Conservation (phyloP, 768 basidiomycete genomes). For the Phylloporus sp. region DNA sequence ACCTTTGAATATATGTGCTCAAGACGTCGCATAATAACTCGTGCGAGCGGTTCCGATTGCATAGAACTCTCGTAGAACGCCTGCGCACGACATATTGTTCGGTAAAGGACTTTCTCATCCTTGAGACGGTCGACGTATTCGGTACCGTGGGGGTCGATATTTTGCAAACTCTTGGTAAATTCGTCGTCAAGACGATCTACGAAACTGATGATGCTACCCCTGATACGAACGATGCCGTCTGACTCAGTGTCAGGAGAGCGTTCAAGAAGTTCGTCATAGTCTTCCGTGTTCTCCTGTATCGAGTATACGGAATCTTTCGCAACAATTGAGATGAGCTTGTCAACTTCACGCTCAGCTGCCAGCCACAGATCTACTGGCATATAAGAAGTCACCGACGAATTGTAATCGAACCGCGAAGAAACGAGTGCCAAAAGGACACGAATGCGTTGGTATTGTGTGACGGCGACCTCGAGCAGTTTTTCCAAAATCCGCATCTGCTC, state of each 20-base stretch:
- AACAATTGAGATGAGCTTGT: conserved; percentile 79
- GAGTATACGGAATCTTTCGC: conserved; percentile 68
- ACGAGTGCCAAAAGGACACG: conserved; percentile 91
- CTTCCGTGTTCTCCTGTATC: conserved; percentile 80
- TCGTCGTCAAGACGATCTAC: conserved; percentile 97
- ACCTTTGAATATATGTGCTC: conserved; percentile 99
- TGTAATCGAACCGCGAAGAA: conserved; percentile 96
- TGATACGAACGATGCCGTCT: conserved; percentile 74
- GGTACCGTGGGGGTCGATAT: conserved; percentile 97
- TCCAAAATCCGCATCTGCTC: conserved; percentile 93
- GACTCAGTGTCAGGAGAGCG: conserved; percentile 69
- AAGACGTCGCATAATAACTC: conserved; percentile 90
- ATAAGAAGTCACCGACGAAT: conserved; percentile 74
- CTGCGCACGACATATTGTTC: conserved; percentile 89
- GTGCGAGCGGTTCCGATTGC: conserved; percentile 72
- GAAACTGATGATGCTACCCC: conserved; percentile 94
- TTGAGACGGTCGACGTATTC: conserved; percentile 97
- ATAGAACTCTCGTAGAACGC: conserved; percentile 81
- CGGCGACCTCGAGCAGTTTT: conserved; percentile 77
- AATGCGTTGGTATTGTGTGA: conserved; percentile 87
- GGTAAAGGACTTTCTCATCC: conserved; percentile 92
- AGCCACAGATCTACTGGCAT: conserved; percentile 95
- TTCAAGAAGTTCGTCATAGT: conserved; percentile 89
- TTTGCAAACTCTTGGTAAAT: conserved; percentile 95
- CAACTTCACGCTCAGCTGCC: conserved; percentile 80